Conservation (phyloP, 1,284 basidiomycete genomes). For the Melampsora larici-populina region DNA sequence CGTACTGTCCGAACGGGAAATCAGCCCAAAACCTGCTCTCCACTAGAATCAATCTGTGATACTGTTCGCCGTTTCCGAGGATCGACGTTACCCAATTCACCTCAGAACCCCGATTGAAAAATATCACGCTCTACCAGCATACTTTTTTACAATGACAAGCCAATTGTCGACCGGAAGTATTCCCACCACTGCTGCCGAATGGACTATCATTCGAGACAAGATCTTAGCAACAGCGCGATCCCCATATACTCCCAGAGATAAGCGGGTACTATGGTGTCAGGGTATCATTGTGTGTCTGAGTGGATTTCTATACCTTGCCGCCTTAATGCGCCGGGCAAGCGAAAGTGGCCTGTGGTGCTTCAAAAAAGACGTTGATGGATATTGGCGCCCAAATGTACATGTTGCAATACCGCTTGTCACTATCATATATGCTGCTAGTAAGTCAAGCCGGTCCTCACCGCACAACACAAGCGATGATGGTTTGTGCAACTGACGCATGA, state of each 20-base stretch:
- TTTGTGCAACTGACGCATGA: neutral
- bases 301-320: conserved; percentile 24
- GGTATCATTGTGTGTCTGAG: conserved; percentile 35
- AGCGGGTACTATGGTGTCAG: conserved; percentile 36
- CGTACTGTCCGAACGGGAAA: neutral
- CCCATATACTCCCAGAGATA: conserved; percentile 27
- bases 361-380: conserved; percentile 39
- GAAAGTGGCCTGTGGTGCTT: conserved; percentile 36
- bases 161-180: neutral
- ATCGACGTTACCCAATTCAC: neutral
- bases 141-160: neutral
- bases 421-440: conserved; percentile 28
- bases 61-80: neutral
- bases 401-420: conserved; percentile 38
- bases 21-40: neutral
- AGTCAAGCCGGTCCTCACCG: neutral
- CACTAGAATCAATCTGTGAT: neutral
- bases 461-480: neutral
- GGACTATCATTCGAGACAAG: conserved; percentile 29
- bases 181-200: conserved; percentile 28
- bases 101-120: neutral
- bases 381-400: conserved; percentile 41
- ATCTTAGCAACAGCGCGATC: conserved; percentile 22
- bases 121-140: neutral
- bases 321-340: conserved; percentile 13